Evolutionary conservation across 78 protist species (phyloP).

Genomic region (Dictyostelium capitatum): DNA sequence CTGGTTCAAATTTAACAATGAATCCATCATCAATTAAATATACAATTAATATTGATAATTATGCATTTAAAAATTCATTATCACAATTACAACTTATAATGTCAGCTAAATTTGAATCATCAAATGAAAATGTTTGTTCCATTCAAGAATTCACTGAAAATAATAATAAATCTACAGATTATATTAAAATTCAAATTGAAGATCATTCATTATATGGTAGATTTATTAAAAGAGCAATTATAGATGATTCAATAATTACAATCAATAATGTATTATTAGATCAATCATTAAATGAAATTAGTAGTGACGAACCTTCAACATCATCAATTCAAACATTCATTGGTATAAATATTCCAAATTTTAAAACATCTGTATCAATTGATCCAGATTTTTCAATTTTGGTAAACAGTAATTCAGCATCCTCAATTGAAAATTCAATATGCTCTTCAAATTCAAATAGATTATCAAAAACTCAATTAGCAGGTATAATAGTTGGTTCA

Average conservation of each 20-base stretch:
- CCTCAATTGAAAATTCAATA: no score
- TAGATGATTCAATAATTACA: neutral
- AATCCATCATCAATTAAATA: slow-evolving; percentile 35
- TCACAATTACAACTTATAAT: slow-evolving; percentile 36
- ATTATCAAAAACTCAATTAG: no score
- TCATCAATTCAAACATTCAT: neutral
- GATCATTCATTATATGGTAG: slow-evolving; percentile 6
- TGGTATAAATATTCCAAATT: slow-evolving; percentile 11
- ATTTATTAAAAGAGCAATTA: slow-evolving; percentile 14
- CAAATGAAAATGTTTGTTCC: neutral
- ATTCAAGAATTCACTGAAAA: neutral
- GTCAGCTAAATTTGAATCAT: slow-evolving; percentile 9
- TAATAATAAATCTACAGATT: neutral
- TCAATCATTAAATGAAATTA: neutral
- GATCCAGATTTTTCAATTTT: slow-evolving; percentile 6
- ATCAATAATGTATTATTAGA: slow-evolving; percentile 6
- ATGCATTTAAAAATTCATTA: neutral
- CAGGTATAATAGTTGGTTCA: no score
- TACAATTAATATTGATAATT: neutral
- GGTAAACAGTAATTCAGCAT: no score
- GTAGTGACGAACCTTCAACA: no score
- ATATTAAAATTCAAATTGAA: slow-evolving; percentile 2
- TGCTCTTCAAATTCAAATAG: no score
- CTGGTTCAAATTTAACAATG: slow-evolving; percentile 3
- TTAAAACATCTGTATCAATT: neutral